These are phyloP conservation scores for Lonicera japonica DNA, from an alignment of 129 eudicot genomes.

Conservation along the genomic window DNA sequence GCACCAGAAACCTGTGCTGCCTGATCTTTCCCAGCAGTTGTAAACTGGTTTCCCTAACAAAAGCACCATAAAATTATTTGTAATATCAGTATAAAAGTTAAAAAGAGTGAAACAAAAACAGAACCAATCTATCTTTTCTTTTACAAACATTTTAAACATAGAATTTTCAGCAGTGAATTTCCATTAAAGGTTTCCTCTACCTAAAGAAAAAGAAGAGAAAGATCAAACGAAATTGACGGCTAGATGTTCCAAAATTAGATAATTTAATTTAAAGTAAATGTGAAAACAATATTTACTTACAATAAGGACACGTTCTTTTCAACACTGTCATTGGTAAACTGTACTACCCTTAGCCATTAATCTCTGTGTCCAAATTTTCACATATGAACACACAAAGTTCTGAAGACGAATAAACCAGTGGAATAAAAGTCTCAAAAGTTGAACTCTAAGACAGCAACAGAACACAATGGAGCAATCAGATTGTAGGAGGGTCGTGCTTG, in stretches of 20 bases:
- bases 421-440: no score
- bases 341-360: no score
- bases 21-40: constrained; percentile 7
- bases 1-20: constrained; percentile 14
- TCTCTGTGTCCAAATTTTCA: no score
- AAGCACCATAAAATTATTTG: neutral
- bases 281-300: neutral
- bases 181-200: neutral
- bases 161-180: constrained; percentile 1
- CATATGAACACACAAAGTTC: no score
- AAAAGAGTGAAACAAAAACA: neutral
- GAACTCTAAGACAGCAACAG: no score
- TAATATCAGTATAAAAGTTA: neutral
- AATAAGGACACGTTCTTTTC: no score
- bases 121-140: neutral
- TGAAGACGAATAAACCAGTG: no score
- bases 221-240: neutral
- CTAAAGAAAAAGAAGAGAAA: neutral
- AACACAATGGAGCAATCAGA: no score
- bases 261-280: neutral
- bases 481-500: no score
- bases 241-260: neutral
- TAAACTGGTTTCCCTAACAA: constrained; percentile 15
- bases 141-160: neutral
- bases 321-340: no score